Evolutionary conservation across 2,329 filamentous ascomycete genomes (phyloP).

Genomic region (Alternaria infectoria): DNA sequence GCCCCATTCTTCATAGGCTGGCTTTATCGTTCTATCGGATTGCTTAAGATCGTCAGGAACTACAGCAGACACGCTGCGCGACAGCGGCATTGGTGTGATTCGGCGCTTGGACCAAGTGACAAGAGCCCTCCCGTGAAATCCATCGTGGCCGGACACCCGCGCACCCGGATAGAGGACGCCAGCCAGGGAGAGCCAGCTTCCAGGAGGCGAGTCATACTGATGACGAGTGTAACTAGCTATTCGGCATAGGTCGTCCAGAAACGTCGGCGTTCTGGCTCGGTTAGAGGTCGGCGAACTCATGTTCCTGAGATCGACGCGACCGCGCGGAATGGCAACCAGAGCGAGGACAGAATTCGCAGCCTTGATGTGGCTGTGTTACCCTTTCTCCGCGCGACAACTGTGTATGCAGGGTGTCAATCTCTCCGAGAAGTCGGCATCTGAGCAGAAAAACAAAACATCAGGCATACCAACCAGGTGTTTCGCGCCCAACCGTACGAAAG

Average conservation of each 20-base stretch:
- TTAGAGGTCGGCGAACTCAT: conserved; percentile 6
- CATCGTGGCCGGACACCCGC: not conserved
- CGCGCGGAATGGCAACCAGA: not conserved
- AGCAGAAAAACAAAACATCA: not conserved
- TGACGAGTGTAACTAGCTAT: not conserved
- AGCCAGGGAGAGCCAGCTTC: not conserved
- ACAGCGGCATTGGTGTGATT: not conserved
- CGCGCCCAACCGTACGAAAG: not conserved
- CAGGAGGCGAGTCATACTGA: conserved; percentile 1
- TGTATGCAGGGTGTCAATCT: not conserved
- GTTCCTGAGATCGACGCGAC: not conserved
- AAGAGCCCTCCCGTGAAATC: not conserved
- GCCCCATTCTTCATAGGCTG: not conserved
- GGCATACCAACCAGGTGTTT: not conserved
- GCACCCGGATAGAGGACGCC: not conserved
- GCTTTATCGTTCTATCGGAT: not conserved
- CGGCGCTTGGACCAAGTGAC: not conserved
- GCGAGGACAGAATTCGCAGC: not conserved
- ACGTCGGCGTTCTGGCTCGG: not conserved
- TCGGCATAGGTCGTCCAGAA: not conserved
- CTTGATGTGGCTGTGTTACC: not conserved
- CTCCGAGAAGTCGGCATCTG: not conserved
- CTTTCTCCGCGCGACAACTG: not conserved
- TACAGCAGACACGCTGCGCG: not conserved
- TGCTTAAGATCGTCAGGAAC: not conserved